Evolutionary conservation across 2,329 filamentous ascomycete species (phyloP).

Genomic region (Colletotrichum sp.): DNA sequence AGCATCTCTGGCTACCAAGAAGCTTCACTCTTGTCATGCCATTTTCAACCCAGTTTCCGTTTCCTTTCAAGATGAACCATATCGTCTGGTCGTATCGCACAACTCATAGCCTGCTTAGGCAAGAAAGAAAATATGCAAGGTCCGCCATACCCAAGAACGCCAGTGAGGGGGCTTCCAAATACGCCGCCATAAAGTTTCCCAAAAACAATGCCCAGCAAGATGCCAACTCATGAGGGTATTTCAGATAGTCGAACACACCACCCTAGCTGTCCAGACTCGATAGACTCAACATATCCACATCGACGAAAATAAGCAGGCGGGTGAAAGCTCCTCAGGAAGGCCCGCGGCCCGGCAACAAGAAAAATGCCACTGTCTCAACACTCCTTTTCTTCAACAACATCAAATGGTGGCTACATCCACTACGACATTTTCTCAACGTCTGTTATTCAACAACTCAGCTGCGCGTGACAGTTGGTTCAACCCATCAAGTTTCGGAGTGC

Average conservation of each 20-base stretch:
- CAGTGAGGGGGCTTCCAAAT: background rate
- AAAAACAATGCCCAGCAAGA: constrained; percentile 11
- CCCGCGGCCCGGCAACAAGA: background rate
- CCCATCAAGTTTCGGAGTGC: constrained; percentile 49
- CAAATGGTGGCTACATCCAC: background rate
- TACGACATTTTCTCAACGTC: constrained; percentile 12
- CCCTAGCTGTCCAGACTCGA: background rate
- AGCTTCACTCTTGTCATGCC: constrained; percentile 1
- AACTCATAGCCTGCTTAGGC: background rate
- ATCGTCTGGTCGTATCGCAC: background rate
- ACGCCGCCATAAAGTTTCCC: constrained; percentile 6
- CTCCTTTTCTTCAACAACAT: background rate
- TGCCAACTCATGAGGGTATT: constrained; percentile 23
- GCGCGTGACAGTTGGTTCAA: constrained; percentile 64
- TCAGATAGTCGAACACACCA: constrained; percentile 13
- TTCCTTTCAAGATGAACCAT: background rate
- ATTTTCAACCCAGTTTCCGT: background rate
- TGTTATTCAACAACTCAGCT: constrained; percentile 62
- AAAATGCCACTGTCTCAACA: background rate
- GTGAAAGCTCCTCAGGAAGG: background rate
- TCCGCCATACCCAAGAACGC: constrained; percentile 1
- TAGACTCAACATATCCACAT: background rate
- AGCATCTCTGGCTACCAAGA: background rate
- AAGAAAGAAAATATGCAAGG: background rate
- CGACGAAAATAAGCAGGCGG: background rate